Evolutionary conservation across 2,329 filamentous ascomycete species (phyloP), one percentile per base, ranked within the genome.

Genomic region (Chaetothyriales sp.): DNA sequence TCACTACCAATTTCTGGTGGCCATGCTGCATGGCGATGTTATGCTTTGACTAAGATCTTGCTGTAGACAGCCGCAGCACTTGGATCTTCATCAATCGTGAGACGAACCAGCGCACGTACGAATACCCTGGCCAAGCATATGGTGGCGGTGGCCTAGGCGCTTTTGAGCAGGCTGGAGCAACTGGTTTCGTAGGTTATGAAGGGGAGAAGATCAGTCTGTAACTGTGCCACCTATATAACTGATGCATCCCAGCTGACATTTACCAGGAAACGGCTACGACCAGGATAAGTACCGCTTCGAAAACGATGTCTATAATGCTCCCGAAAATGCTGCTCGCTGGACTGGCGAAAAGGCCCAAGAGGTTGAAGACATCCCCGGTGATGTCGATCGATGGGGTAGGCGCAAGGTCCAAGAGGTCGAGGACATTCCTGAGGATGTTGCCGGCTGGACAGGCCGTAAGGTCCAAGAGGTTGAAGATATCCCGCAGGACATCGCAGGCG

Each of bases 61-160:
- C 3, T 15, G 32, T 39, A 39, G 32, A 39, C 32, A 63, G 62
- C 49, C 64, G 65, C 19, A 55, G 63, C 39, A 65, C 69, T 57
- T 73, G 67, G 63, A 59, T 68, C 59, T 74, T 66, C 61, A 60
- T 73, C 54, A 74, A 74, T 60, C 63, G 69, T 49, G 63, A 71
- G 56, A 73, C 65, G 19, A 70, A 70, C 42, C 64, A 72, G 58
- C 63, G 65, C 18, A 68, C 62, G 44, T 69, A 64, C 55, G 62
- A 71, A 26, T 60, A 62, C 46, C 69, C 69, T 8, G 59, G 55
- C 7, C 58, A 61, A 32, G 58, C 44, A 36, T 53, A 51, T 42
- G 47, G 51, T 15, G 49, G 49, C 2, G 51, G 48, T 10, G 47
- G 51, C 22, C 42, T 47, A 18, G 48, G 44, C n/a, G 7, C 50